A percentile compares a stretch with the other conserved stretches of the same genome.
These are phyloP conservation scores for Udeniomyces megalosporus DNA, from an alignment of 768 basidiomycete species.

Conservation along the genomic window DNA sequence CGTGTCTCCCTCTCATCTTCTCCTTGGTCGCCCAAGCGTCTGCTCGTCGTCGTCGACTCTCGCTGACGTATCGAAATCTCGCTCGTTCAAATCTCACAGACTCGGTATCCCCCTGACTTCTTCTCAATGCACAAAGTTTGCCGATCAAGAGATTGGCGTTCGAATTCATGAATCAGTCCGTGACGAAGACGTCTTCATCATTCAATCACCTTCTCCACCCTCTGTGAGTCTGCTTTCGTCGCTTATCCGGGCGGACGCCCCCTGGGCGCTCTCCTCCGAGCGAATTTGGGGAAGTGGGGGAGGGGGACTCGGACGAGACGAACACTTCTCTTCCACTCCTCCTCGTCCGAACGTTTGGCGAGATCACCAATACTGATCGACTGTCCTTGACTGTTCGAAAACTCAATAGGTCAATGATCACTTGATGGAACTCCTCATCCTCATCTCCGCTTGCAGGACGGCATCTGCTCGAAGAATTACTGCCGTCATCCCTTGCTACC, in stretches of 20 bases:
- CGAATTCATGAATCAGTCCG: constrained; percentile 88
- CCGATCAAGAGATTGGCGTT: constrained; percentile 54
- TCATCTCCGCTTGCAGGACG: constrained; percentile 88
- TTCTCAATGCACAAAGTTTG: constrained; percentile 16
- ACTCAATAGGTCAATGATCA: constrained; percentile 15
- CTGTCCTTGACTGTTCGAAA: not conserved
- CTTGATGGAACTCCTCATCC: constrained; percentile 95
- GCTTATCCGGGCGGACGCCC: no score
- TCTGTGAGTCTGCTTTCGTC: constrained; percentile 42
- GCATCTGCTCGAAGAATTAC: constrained; percentile 97
- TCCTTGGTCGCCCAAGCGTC: not conserved
- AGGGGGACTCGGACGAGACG: not conserved
- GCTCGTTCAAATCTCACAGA: no score
- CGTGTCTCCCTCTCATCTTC: not conserved
- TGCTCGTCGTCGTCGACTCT: not conserved
- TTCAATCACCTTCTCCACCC: constrained; percentile 59
- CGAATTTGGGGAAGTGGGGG: not conserved
- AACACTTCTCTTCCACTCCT: not conserved
- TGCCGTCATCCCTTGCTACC: constrained; percentile 92
- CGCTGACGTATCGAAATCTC: not conserved
- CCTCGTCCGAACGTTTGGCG: not conserved
- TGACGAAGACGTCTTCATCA: constrained; percentile 96
- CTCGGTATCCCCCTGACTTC: constrained; percentile 16
- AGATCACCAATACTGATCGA: no score
- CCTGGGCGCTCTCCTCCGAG: no score